Percentiles rank a stretch among this genome's conserved stretches.
Conservation (phyloP, 805 yeast species). For the Suhomyces canberraensis region DNA sequence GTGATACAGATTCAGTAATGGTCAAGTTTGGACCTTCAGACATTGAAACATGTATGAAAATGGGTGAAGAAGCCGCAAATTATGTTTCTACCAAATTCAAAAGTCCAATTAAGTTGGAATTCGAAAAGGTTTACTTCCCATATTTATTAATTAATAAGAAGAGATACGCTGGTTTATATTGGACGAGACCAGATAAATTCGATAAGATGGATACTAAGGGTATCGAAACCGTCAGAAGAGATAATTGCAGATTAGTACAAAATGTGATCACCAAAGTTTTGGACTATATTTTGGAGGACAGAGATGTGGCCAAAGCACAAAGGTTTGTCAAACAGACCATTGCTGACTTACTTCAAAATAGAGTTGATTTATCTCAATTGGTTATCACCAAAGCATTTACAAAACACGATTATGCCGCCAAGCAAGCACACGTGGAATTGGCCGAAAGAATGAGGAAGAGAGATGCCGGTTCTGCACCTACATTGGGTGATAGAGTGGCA, state of each 20-base stretch:
- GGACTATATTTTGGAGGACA: slow-evolving; percentile 77
- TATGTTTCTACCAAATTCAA: slow-evolving; percentile 75
- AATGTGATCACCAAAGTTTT: slow-evolving; percentile 90
- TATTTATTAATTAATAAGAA: slow-evolving; percentile 91
- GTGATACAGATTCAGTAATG: slow-evolving; percentile 99
- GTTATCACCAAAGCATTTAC: slow-evolving; percentile 93
- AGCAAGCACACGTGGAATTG: slow-evolving; percentile 95
- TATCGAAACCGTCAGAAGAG: slow-evolving; percentile 96
- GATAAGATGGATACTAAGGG: slow-evolving; percentile 99
- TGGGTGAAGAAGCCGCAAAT: slow-evolving; percentile 94
- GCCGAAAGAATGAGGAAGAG: slow-evolving; percentile 95
- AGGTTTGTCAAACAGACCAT: slow-evolving; percentile 81
- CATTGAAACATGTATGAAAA: slow-evolving; percentile 76
- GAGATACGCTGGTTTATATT: slow-evolving; percentile 93
- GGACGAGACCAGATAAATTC: slow-evolving; percentile 90
- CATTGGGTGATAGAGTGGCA: slow-evolving; percentile 96
- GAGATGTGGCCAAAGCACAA: slow-evolving; percentile 84
- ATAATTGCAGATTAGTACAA: slow-evolving; percentile 91
- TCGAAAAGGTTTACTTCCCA: slow-evolving; percentile 95
- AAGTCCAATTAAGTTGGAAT: slow-evolving; percentile 89
- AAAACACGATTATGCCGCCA: slow-evolving; percentile 86
- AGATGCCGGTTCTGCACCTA: slow-evolving; percentile 97
- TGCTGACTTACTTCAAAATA: slow-evolving; percentile 84
- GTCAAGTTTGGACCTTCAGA: slow-evolving; percentile 89
- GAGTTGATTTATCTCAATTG: slow-evolving; percentile 87